These are phyloP conservation scores for Colletotrichum sp. DNA, from an alignment of 2,329 filamentous ascomycete species.

Conservation along the genomic window DNA sequence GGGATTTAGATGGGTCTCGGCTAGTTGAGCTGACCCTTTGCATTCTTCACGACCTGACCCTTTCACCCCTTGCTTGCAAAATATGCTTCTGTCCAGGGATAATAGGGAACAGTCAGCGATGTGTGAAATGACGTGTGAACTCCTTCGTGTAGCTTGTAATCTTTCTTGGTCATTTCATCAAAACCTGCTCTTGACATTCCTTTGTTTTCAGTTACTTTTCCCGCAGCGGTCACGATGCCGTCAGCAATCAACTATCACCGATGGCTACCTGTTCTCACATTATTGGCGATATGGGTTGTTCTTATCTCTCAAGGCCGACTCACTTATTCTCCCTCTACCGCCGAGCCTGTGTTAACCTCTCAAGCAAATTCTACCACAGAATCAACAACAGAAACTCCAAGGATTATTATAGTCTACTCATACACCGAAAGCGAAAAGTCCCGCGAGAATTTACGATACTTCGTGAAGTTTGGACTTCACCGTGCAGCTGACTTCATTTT, in stretches of 20 bases:
- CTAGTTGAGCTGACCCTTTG: not conserved
- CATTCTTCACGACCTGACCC: not conserved
- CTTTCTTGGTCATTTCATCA: not conserved
- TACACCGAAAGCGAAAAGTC: not conserved
- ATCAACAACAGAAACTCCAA: not conserved
- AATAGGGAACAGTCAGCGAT: not conserved
- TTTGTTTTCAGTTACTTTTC: not conserved
- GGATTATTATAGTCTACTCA: not conserved
- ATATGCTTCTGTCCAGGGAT: not conserved
- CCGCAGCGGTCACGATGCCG: not conserved
- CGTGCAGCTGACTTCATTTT: conserved; percentile 41
- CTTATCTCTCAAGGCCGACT: not conserved
- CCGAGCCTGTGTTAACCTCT: not conserved
- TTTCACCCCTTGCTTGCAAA: not conserved
- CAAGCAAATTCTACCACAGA: not conserved
- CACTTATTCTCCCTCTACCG: not conserved
- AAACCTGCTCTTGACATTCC: not conserved
- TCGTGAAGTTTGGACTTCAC: conserved; percentile 38
- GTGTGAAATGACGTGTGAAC: not conserved
- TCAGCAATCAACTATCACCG: not conserved
- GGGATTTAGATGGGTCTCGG: not conserved
- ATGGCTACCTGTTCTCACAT: not conserved
- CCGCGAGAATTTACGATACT: conserved; percentile 35
- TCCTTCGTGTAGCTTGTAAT: not conserved
- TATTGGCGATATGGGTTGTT: not conserved